Percentiles rank a stretch among this genome's conserved stretches.
These are phyloP conservation scores for Bertia moriformis DNA, from an alignment of 2,329 filamentous ascomycete species.

Conservation along the genomic window DNA sequence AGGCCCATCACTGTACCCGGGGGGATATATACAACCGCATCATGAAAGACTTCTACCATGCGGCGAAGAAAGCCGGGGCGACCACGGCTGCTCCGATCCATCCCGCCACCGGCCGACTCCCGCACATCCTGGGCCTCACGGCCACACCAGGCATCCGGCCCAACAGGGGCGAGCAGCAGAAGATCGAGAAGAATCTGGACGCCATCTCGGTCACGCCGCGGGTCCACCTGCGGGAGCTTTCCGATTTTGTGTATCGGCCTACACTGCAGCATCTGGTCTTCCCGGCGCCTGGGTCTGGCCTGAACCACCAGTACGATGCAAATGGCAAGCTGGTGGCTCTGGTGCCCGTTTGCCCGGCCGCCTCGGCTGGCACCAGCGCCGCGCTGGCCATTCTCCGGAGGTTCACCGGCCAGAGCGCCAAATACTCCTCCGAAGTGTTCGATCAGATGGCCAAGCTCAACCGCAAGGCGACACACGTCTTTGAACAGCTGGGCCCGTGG, in stretches of 20 bases:
- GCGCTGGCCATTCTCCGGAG: conserved; percentile 7
- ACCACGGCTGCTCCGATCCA: conserved; percentile 9
- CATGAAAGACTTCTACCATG: conserved; percentile 60
- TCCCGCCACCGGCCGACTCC: conserved; percentile 25
- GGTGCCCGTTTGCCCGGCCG: conserved; percentile 15
- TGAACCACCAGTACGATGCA: too few species aligned
- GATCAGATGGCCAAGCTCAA: conserved; percentile 41
- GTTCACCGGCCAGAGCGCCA: conserved; percentile 17
- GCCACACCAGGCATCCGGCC: conserved; percentile 62
- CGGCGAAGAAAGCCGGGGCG: conserved; percentile 17
- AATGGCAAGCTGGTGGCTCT: conserved; percentile 27
- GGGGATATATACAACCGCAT: conserved; percentile 54
- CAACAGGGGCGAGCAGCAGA: too few species aligned
- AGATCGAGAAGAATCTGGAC: too few species aligned
- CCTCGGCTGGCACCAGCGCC: conserved; percentile 15
- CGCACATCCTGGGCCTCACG: conserved; percentile 63
- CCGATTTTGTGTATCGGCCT: conserved; percentile 56
- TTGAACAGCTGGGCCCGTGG: conserved; percentile 49
- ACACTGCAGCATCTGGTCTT: conserved; percentile 25
- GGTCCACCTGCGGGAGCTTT: conserved; percentile 52
- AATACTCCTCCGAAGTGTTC: conserved; percentile 25
- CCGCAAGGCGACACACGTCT: conserved; percentile 32
- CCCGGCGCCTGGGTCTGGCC: conserved; percentile 4
- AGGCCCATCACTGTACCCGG: conserved; percentile 62
- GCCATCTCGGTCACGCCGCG: conserved; percentile 57